A percentile compares a stretch with the other conserved stretches of the same genome.
Conservation (phyloP, 169 alveolate species). For the Eimeria mitis region DNA sequence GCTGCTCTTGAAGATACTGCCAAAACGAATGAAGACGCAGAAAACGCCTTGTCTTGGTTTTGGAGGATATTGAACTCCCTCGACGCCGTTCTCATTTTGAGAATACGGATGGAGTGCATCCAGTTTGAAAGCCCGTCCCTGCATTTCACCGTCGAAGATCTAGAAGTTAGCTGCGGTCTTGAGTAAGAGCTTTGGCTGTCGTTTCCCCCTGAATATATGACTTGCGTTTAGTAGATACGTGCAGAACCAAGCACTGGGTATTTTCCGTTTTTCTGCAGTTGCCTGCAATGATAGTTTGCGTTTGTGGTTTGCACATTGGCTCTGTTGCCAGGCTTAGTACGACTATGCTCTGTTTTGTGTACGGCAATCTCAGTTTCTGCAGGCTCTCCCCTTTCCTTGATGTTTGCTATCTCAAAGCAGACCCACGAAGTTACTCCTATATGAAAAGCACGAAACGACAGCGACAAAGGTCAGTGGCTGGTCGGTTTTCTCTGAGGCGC, state of each 20-base stretch:
- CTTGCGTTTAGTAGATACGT: background rate
- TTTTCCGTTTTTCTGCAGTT: background rate
- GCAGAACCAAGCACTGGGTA: background rate
- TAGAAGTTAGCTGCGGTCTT: conserved; percentile 31
- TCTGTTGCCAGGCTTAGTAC: background rate
- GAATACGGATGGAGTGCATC: conserved; percentile 5
- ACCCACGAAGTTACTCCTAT: background rate
- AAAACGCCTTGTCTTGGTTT: background rate
- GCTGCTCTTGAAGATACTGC: background rate
- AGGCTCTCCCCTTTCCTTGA: background rate
- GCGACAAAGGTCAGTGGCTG: conserved; percentile 5
- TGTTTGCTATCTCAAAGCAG: background rate
- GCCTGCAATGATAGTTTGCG: background rate
- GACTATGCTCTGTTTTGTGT: background rate
- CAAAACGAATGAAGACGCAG: background rate
- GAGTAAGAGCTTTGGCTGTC: conserved; percentile 2
- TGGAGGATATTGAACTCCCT: background rate
- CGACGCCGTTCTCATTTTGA: background rate
- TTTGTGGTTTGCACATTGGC: background rate
- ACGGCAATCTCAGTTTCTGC: conserved; percentile 6
- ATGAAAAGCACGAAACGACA: background rate
- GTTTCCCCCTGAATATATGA: background rate
- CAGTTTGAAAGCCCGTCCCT: conserved; percentile 50
- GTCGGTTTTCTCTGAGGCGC: background rate
- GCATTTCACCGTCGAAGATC: conserved; percentile 48